Evolutionary conservation across 2,329 filamentous ascomycete genomes (phyloP).

Genomic region (Zymoseptoria ardabiliae): DNA sequence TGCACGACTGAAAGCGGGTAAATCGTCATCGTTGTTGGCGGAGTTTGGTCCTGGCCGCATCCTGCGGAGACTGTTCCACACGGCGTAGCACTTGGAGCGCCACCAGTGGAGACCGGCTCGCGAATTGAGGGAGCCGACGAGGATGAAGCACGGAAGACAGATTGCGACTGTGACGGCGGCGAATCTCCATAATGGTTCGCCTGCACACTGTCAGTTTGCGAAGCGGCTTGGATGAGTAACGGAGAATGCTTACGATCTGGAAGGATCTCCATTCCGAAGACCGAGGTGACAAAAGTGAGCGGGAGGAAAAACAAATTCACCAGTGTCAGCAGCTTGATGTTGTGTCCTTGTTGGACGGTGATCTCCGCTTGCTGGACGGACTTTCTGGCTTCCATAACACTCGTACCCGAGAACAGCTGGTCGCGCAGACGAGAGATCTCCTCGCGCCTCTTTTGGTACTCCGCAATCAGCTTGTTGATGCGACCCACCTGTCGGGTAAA

Average conservation of each 20-base stretch:
- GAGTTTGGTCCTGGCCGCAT: not conserved
- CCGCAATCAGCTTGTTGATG: constrained; percentile 40
- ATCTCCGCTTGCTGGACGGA: constrained; percentile 50
- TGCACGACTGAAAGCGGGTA: not conserved
- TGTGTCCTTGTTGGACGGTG: constrained; percentile 52
- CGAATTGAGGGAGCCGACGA: constrained; percentile 40
- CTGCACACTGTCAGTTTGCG: not conserved
- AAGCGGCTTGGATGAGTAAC: not conserved
- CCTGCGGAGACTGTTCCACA: not conserved
- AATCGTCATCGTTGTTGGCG: not conserved
- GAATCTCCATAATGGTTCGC: constrained; percentile 28
- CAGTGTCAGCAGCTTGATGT: constrained; percentile 53
- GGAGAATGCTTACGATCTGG: constrained; percentile 25
- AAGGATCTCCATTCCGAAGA: constrained; percentile 47
- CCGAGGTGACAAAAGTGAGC: constrained; percentile 54
- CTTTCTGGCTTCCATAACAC: constrained; percentile 53
- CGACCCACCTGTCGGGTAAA: constrained; percentile 48
- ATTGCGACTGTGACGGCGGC: constrained; percentile 36
- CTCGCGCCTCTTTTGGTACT: constrained; percentile 48
- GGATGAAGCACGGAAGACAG: constrained; percentile 40
- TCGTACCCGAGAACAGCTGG: constrained; percentile 57
- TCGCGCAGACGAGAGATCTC: constrained; percentile 53
- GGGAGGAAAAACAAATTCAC: constrained; percentile 57
- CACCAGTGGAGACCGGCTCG: constrained; percentile 34
- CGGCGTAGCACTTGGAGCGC: constrained; percentile 8